Base-by-base conservation (phyloP, 192 early-diverging fungal species). In the Coemansia sp. region DNA sequence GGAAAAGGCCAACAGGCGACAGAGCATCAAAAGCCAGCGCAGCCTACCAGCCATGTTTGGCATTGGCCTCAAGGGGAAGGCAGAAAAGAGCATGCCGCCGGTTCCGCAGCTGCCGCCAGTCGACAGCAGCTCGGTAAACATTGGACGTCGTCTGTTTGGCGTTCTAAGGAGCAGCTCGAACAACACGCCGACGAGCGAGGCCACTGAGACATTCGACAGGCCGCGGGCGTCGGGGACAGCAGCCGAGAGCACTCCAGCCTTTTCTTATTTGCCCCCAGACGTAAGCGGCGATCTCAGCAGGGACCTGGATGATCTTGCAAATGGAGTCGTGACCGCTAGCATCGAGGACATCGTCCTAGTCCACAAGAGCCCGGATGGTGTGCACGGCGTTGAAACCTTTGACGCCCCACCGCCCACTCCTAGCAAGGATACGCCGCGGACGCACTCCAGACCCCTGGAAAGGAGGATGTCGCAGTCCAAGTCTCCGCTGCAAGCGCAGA, bases 41-140 rank as follows among this genome's bases (percentile, higher is more conserved):
- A 79, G 76, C 46, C 64, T 79, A 11, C 76, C 76, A 8, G 76
- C 76, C 8, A 79, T 79, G 71, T 74, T 79, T 71, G 69, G 69
- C 22, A 68, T 78, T 49, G 76, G 76, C 13, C 47, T 61, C 18
- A 72, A 72, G 51, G n/a, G 68, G 3, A 70, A 65, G 55, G 27
- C 22, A 39, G 76, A 79, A 57, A 70, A 68, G 58, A 39, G 50
- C 1, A 50, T 64, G 11, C 76, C 76, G 14, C 76, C 76, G 1
- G 76, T 79, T 11, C 76, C 76, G 10, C 67, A 65, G 24, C 32
- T 79, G 25, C 68, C 64, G 4, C 28, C 23, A 23, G 48, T 25
- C 14, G 60, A 65, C 3, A 60, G 27, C 16, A 60, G 27, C 28
- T 36, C 61, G 6, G 50, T 67, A 1, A 74, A 73, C 32, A 58